Evolutionary conservation across 2,329 filamentous ascomycete genomes (phyloP), one percentile per base, ranked within the genome.

Genomic region (Penicillium glabrum): DNA sequence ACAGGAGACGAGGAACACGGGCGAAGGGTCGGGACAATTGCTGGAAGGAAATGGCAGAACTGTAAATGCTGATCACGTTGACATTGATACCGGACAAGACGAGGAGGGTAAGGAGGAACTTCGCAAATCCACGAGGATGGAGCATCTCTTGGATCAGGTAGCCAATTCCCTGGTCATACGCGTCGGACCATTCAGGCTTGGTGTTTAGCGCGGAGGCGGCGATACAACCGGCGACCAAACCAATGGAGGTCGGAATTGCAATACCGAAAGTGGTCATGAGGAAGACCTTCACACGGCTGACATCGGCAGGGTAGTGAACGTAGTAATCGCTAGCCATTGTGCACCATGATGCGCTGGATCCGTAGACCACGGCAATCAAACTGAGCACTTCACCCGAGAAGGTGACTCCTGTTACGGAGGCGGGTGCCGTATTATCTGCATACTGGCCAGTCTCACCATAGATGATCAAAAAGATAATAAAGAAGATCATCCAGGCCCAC

Each of bases 1-100:
- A 82, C 59, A 82, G 53, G 61, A 79, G 76, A 31, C 80, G 78
- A 9, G 80, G 80, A 4, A 82, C 67, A 14, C 70, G 68, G 8
- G 72, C 71, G 21, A 78, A 75, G 0, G 78, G 77, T 7, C 74
- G 75, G 0, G 77, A 70, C 54, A 82, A 77, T 31, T 69, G 69
- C 47, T 77, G 73, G 46, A 70, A 67, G 8, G 72, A 74, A 10
- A 77, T 65, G 3, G 70, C 69, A 8, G 65, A 60, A 7, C 67
- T 65, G 61, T 77, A 77, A 51, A 81, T 77, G 31, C 71, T 72
- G 59, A 82, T 77, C 48, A 76, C 75, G 59, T 80, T 82, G 57
- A 80, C 75, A 61, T 47, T 49, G 46, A 47, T 63, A 23, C 60
- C 56, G 6, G 74, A 76, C n/a, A 78, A 61, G 48, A 72, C 71